Evolutionary conservation across 768 basidiomycete genomes (phyloP), one percentile per base, ranked within the genome.

Genomic region (Leccinum arenicola): DNA sequence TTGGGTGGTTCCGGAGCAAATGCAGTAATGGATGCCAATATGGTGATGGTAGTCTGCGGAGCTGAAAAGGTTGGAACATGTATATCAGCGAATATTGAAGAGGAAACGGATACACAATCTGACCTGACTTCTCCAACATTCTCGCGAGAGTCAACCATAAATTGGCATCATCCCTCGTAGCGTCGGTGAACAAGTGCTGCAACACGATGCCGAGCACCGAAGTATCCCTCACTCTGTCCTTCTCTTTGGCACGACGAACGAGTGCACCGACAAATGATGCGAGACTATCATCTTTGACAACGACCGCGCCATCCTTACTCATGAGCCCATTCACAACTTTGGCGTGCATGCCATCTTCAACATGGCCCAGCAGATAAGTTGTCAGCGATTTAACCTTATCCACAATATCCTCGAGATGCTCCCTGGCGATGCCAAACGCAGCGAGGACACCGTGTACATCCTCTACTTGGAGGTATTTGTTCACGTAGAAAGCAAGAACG

Each of bases 81-180:
- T 50, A 33, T 59, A 33, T 59, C 27, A 50, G 43, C 54, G 23
- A 57, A 23, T 50, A 45, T 27, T 14, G 48, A 64, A 12, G 47
- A 8, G 27, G 17, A 47, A 11, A 31, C 14, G 52, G 21, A 43
- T 27, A 55, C 40, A 27, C 1, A 14, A 25, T 67, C 84, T 56
- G 27, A 92, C 94, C 82, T 59, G 74, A 76, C 61, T 78, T 82
- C 67, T 91, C 86, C 2, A 88, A 57, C 62, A 74, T 83, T 68
- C 87, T 81, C 3, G 84, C 89, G n/a, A 89, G 75, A 3, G 75
- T 67, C 50, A 97, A 70, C 93, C 96, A 96, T 45, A 79, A 68
- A 60, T 94, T 93, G 0, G 84, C 86, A 63, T 95, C 93, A 0
- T 74, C 75, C 49, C 76, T 80, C 3, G 82, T 82, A 0, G 86